Percentiles rank a stretch among this genome's conserved stretches.
Conservation (phyloP, 257 asterid genomes). For the Solanum piurae region DNA sequence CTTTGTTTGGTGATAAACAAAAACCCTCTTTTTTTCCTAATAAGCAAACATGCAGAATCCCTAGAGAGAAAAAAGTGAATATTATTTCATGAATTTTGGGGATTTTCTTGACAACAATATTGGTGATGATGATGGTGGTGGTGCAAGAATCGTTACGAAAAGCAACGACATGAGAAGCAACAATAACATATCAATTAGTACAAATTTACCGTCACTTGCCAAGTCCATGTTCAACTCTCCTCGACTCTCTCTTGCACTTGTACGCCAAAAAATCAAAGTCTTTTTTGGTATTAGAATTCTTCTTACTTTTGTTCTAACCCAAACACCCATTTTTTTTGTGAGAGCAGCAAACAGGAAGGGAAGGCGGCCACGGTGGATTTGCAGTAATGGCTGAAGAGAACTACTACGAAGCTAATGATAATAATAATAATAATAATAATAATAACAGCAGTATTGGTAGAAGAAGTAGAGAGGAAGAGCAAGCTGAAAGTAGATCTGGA, state of each 20-base stretch:
- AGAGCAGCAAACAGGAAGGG: conserved; percentile 62
- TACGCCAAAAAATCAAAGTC: background rate
- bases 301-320: background rate
- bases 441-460: conserved; percentile 14
- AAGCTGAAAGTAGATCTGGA: conserved; percentile 82
- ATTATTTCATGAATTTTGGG: conserved; percentile 75
- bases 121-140: conserved; percentile 17
- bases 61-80: background rate
- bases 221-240: conserved; percentile 68
- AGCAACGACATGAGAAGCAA: background rate
- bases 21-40: background rate
- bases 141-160: conserved; percentile 44
- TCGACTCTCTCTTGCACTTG: conserved; percentile 93
- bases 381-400: conserved; percentile 31
- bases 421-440: no score
- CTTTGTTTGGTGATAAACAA: background rate
- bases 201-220: conserved; percentile 36
- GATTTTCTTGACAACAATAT: conserved; percentile 61
- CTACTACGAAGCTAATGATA: conserved; percentile 15
- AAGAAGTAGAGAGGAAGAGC: conserved; percentile 68
- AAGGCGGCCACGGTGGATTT: conserved; percentile 59
- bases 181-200: conserved; percentile 32
- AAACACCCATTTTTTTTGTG: background rate
- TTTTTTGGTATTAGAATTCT: background rate
- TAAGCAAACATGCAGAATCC: conserved; percentile 13